Base-by-base conservation (phyloP, 345 rosid species). In the Eucalyptus sp. region DNA sequence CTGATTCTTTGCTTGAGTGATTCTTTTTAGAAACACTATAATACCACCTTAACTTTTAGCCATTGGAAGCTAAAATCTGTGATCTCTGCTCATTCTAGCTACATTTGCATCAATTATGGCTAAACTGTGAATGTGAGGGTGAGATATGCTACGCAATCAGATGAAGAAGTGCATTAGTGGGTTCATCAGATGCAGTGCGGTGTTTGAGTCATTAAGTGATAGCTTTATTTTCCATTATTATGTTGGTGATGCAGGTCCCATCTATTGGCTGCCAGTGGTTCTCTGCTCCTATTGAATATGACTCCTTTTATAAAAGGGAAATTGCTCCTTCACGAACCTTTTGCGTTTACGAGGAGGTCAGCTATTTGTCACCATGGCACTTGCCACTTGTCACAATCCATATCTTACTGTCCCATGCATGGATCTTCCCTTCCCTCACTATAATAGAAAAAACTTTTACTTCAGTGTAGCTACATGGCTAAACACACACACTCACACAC, bases 181-280 rank as follows among this genome's bases (percentile, higher is more conserved):
- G 83, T 16, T 33, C 51, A 62, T 27, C 52, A 41, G 51, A 64
- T 62, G 41, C 80, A 43, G 46, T 87, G 44, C 1, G 2, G 24
- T 60, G 62, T 33, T 44, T 51, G 46, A 79, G 64, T 41, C 17
- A 6, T 5, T 71, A 27, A 6, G 8, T 18, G 81, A 88, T 87
- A 10, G 50, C 46, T 87, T 22, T 86, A 41, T 87, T 22, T 58
- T 68, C 71, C 80, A 31, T 68, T 68, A 31, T 37, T 37, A 71
- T 18, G 29, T 41, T 41, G 83, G 83, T 76, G 83, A 33, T 62
- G 54, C 88, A 96, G 99, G 95, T 93, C 50, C 91, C 96, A 89
- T 94, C 94, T 88, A 94, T 96, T 88, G 97, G 96, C 37, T 92
- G 96, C 92, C 98, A 96, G 92, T 96, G 98, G 97, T 96, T 96